phyloP scores from a whole-genome alignment of 2,329 filamentous ascomycete species.

The Fusarium incarnatum region DNA sequence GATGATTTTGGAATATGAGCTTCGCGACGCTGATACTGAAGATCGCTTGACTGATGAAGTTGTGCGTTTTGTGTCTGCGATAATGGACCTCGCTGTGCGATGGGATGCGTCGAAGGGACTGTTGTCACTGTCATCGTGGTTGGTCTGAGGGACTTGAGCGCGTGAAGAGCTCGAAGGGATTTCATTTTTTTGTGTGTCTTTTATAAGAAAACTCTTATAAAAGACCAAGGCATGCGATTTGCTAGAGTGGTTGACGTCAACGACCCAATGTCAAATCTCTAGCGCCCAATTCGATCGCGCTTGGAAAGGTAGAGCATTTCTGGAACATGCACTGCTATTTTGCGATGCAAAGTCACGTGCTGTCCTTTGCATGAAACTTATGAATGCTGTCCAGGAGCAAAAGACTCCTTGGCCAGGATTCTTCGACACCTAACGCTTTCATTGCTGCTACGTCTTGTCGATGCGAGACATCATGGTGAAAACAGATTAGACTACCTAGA shows the following conservation, averaged over 20 bases:
- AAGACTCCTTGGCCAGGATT: too few species aligned
- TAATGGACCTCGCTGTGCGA: neutral
- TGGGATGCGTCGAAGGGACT: constrained; percentile 12
- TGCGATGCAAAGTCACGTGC: neutral
- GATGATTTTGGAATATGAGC: constrained; percentile 7
- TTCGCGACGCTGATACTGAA: constrained; percentile 28
- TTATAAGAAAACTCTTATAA: neutral
- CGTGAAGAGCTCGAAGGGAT: neutral
- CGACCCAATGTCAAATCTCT: neutral
- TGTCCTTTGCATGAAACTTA: neutral
- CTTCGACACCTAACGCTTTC: too few species aligned
- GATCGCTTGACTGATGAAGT: constrained; percentile 10
- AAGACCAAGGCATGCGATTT: neutral
- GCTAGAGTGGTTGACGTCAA: constrained; percentile 22
- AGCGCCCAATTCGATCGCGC: neutral
- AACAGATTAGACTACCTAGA: too few species aligned
- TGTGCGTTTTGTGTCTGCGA: neutral
- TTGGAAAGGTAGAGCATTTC: neutral
- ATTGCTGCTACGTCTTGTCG: too few species aligned
- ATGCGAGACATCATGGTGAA: too few species aligned
- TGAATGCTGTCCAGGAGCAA: too few species aligned
- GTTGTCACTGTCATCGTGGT: constrained; percentile 20
- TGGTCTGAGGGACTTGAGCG: neutral
- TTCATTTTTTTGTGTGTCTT: neutral
- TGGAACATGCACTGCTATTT: neutral